These are phyloP conservation scores for Lachancea dasiensis DNA, from an alignment of 805 yeast species.

Conservation along the genomic window DNA sequence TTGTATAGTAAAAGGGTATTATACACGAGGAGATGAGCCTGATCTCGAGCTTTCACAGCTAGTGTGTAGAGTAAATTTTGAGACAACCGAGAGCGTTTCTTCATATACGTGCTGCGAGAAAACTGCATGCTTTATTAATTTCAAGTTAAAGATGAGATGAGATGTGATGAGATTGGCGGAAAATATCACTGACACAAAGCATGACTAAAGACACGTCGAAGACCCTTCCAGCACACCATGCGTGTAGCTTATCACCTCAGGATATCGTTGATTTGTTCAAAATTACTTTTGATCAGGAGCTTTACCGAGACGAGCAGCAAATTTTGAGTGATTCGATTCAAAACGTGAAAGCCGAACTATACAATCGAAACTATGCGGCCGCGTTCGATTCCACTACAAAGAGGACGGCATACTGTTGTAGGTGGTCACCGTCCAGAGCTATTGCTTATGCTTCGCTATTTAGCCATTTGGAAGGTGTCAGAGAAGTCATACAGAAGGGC, in stretches of 20 bases:
- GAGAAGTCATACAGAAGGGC: slow-evolving; percentile 19
- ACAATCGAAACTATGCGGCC: slow-evolving; percentile 57
- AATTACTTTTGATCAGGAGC: slow-evolving; percentile 22
- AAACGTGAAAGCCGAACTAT: slow-evolving; percentile 61
- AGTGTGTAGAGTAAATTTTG: too few relatives aligned
- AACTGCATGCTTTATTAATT: too few relatives aligned
- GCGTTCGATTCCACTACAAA: slow-evolving; percentile 64
- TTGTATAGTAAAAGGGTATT: slow-evolving; percentile 2
- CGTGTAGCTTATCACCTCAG: slow-evolving; percentile 26
- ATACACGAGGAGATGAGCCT: not conserved
- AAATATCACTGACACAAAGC: not conserved
- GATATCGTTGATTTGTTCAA: slow-evolving; percentile 29
- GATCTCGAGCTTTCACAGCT: not conserved
- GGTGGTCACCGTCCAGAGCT: slow-evolving; percentile 87
- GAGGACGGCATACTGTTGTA: slow-evolving; percentile 67
- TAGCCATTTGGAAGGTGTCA: slow-evolving; percentile 41
- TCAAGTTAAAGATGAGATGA: slow-evolving; percentile 1
- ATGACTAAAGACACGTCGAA: slow-evolving; percentile 8
- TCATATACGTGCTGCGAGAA: too few relatives aligned
- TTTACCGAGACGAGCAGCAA: slow-evolving; percentile 19
- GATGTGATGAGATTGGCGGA: too few relatives aligned
- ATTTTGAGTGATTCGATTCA: slow-evolving; percentile 42
- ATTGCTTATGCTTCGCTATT: slow-evolving; percentile 67
- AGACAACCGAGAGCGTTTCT: not conserved
- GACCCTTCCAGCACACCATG: slow-evolving; percentile 23